Conservation (phyloP, 2,329 filamentous ascomycete genomes). For the Aspergillus costaricaensis region DNA sequence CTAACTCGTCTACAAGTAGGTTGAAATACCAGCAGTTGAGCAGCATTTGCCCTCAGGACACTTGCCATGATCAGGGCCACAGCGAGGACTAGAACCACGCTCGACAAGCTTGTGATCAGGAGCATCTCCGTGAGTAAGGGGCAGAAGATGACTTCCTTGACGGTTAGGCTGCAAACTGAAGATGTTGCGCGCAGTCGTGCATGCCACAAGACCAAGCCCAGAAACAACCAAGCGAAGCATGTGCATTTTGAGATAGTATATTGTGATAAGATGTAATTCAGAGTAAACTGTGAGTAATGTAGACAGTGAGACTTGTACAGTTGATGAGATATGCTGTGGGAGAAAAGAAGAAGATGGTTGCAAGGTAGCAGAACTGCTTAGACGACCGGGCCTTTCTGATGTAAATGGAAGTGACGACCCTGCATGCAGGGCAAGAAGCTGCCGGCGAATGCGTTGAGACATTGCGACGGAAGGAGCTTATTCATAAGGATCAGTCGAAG, state of each 20-base stretch:
- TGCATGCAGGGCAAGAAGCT: not conserved
- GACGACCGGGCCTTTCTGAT: not conserved
- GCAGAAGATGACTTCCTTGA: constrained; percentile 5
- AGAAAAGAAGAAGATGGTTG: not conserved
- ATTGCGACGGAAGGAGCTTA: not conserved
- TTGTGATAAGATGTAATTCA: constrained; percentile 12
- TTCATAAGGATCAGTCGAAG: not conserved
- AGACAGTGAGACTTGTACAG: constrained; percentile 15
- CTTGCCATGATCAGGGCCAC: constrained; percentile 37
- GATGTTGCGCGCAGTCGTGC: constrained; percentile 18
- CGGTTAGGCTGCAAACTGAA: constrained; percentile 12
- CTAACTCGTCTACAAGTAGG: not conserved
- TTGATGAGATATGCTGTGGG: constrained; percentile 6
- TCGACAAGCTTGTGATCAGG: constrained; percentile 10
- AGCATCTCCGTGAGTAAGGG: not conserved
- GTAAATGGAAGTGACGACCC: not conserved
- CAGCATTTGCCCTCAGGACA: constrained; percentile 42
- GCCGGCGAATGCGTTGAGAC: not conserved
- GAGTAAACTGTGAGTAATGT: constrained; percentile 28
- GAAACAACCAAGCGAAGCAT: constrained; percentile 18
- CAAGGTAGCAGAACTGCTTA: not conserved
- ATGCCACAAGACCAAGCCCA: constrained; percentile 16
- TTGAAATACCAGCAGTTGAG: constrained; percentile 37
- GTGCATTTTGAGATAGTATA: constrained; percentile 25
- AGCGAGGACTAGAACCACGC: constrained; percentile 30